phyloP scores from a whole-genome alignment of 345 rosid genomes.

The Citrus unshiu region DNA sequence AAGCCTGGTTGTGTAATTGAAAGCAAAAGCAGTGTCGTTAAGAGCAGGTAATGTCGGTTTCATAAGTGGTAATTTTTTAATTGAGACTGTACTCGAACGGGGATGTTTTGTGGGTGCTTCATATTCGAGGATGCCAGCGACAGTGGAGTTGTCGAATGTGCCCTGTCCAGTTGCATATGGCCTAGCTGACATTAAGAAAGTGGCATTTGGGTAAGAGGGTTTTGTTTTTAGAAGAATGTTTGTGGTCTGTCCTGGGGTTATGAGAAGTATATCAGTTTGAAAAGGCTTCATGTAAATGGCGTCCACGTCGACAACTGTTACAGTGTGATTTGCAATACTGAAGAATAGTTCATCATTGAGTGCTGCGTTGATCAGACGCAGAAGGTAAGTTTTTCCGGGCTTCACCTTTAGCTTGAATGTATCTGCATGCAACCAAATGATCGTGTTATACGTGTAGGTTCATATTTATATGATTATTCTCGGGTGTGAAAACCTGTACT shows the following conservation, averaged over 20 bases:
- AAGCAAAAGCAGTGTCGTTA: conserved; percentile 15
- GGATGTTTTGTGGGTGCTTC: background rate
- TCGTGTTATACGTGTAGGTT: background rate
- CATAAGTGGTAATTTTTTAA: background rate
- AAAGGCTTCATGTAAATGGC: conserved; percentile 13
- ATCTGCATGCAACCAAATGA: background rate
- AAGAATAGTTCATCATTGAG: conserved; percentile 31
- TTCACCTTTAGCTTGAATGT: conserved; percentile 14
- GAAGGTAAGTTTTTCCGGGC: conserved; percentile 27
- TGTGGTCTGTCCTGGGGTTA: conserved; percentile 18
- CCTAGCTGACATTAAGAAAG: conserved; percentile 13
- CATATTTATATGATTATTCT: no score
- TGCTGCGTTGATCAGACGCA: conserved; percentile 29
- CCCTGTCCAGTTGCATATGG: conserved; percentile 14
- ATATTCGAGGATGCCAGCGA: conserved; percentile 16
- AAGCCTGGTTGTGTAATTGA: conserved; percentile 4
- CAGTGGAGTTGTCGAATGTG: conserved; percentile 18
- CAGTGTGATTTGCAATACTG: conserved; percentile 20
- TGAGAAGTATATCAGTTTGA: conserved; percentile 4
- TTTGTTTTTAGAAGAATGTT: conserved; percentile 8
- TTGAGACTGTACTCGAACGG: background rate
- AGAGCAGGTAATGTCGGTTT: conserved; percentile 11
- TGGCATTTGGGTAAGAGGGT: conserved; percentile 10
- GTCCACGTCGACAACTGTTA: conserved; percentile 15
- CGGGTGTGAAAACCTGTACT: no score